Evolutionary conservation across 192 early-diverging fungal genomes (phyloP).

Genomic region (Dissophora globulifera): DNA sequence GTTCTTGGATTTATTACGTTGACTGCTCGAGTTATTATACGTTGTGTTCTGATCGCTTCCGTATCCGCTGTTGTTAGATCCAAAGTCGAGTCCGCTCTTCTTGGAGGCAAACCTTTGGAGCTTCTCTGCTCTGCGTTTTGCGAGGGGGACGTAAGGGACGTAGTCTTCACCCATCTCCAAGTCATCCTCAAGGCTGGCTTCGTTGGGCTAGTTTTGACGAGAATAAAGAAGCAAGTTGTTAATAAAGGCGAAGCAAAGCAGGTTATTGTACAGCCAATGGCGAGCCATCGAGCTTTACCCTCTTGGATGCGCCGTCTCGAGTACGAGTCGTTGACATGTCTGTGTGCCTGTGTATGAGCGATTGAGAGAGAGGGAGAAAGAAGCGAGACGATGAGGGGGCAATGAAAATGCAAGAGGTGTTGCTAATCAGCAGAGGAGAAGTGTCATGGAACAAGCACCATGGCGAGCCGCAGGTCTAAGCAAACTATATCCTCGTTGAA

Average conservation of each 20-base stretch:
- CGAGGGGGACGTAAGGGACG: constrained; percentile 81
- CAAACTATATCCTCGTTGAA: background rate
- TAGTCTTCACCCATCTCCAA: constrained; percentile 62
- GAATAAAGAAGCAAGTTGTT: constrained; percentile 1
- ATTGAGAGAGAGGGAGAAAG: background rate
- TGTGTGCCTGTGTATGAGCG: background rate
- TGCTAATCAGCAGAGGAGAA: too few species aligned
- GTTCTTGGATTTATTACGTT: constrained; percentile 35
- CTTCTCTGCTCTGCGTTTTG: constrained; percentile 70
- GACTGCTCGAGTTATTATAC: constrained; percentile 12
- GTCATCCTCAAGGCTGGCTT: constrained; percentile 30
- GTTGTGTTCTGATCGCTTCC: constrained; percentile 56
- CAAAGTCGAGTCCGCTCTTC: constrained; percentile 35
- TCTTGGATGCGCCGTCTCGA: constrained; percentile 21
- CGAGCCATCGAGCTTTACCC: too few species aligned
- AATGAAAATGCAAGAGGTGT: too few species aligned
- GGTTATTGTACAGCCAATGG: background rate
- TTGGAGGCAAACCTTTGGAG: constrained; percentile 53
- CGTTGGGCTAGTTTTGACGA: constrained; percentile 1
- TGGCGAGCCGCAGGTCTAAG: too few species aligned
- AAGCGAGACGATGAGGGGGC: background rate
- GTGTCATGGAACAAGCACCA: too few species aligned
- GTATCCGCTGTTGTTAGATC: constrained; percentile 29
- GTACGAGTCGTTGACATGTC: constrained; percentile 18
- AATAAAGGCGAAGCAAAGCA: background rate